Conservation (phyloP, 1,284 basidiomycete genomes). For the Pseudozyma sp. region DNA sequence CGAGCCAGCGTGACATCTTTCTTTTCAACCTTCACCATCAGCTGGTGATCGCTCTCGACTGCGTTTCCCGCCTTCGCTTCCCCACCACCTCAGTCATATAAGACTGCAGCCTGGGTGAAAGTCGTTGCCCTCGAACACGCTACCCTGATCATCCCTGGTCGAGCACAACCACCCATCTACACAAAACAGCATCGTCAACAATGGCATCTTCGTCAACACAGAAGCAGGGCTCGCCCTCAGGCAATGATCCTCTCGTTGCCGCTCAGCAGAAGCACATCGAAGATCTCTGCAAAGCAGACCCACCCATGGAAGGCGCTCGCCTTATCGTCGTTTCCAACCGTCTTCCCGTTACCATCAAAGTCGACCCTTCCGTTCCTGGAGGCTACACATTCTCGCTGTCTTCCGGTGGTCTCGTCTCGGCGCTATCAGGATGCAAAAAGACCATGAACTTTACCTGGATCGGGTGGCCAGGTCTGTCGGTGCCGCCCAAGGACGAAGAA, state of each 20-base stretch:
- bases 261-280: slow-evolving; percentile 42
- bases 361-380: slow-evolving; percentile 59
- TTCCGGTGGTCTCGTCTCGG: slow-evolving; percentile 67
- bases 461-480: slow-evolving; percentile 67
- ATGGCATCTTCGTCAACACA: slow-evolving; percentile 32
- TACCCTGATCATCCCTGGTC: neutral
- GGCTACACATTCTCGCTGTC: slow-evolving; percentile 66
- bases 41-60: neutral
- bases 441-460: slow-evolving; percentile 69
- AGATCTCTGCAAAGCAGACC: slow-evolving; percentile 26
- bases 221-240: slow-evolving; percentile 7
- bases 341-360: slow-evolving; percentile 75
- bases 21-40: neutral
- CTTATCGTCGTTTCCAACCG: slow-evolving; percentile 97
- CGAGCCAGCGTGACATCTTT: neutral
- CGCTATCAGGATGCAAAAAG: slow-evolving; percentile 66
- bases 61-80: too few relatives aligned
- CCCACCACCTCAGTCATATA: too few relatives aligned
- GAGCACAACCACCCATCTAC: neutral
- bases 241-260: slow-evolving; percentile 27
- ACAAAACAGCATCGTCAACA: neutral
- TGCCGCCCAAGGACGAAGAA: slow-evolving; percentile 56
- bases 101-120: too few relatives aligned
- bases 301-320: slow-evolving; percentile 67
- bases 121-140: too few relatives aligned